Base-by-base conservation (phyloP, 2,329 filamentous ascomycete genomes). In the Pyrenophora graminea region DNA sequence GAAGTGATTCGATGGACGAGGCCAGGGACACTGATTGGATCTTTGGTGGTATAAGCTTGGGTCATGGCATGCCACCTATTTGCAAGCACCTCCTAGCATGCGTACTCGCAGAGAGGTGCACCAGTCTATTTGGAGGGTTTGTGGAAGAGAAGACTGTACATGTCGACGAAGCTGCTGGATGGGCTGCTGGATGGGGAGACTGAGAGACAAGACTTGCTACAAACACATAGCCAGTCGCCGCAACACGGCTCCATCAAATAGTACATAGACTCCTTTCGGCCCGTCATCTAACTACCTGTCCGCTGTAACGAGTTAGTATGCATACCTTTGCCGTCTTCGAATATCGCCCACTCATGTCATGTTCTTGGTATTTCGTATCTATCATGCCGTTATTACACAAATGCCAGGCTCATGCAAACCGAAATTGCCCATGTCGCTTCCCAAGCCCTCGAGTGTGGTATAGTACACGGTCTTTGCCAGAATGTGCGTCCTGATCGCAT, bases 11-110 rank as follows among this genome's bases (percentile, higher is more conserved):
- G 27, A 12, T 13, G 4, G 27, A 30, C 7, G 27, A 30, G 10
- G 27, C 27, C 27, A 13, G 9, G 9, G 27, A 30, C 10, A 30
- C 9, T 30, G 51, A 51, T n/a, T 67, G 59, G 53, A 18, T 40
- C 23, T 65, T 65, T 21, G 62, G 85, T 0, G 83, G 83, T 0
- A 43, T 80, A 45, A 78, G 76, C 48, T 41, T 74, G 40, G 62
- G 70, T 46, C 25, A 58, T 3, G 67, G 74, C 32, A 75, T 81
- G 51, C 82, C 85, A 46, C 80, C 81, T 5, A 62, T 89, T 74
- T 99, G 93, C 71, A 97, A 97, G 75, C 93, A 99, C 73, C 74
- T 97, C 4, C 81, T 97, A 13, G 93, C 93, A 1, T 95, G 90
- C 70, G 74, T 93, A 34, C 71, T 97, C 48, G 86, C 81, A 5